Conservation (phyloP, 2,329 filamentous ascomycete genomes). For the Drechslera avenae region DNA sequence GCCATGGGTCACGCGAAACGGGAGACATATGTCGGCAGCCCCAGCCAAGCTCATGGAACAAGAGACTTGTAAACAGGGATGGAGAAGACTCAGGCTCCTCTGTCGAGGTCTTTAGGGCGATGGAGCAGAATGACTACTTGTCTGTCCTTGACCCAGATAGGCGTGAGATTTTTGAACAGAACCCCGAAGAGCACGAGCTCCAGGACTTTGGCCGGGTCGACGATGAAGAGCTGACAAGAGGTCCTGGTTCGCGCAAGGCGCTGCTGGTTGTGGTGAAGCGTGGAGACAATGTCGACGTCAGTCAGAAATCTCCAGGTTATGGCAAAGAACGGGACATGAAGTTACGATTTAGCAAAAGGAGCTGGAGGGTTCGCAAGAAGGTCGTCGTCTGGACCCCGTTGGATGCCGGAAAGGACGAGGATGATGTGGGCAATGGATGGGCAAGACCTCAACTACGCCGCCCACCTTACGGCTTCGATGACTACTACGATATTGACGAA, state of each 20-base stretch:
- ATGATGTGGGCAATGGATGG: conserved; percentile 21
- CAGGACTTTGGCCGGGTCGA: conserved; percentile 14
- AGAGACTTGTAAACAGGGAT: conserved; percentile 9
- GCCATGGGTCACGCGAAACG: conserved; percentile 18
- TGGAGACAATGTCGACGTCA: conserved; percentile 9
- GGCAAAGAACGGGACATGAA: conserved; percentile 23
- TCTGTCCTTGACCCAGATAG: conserved; percentile 13
- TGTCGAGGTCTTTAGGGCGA: conserved; percentile 15
- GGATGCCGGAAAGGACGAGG: conserved; percentile 15
- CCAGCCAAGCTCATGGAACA: conserved; percentile 16
- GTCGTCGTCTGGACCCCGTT: conserved; percentile 20
- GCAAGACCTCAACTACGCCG: conserved; percentile 17
- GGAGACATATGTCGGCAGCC: conserved; percentile 18
- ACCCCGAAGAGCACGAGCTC: conserved; percentile 9
- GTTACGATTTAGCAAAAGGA: conserved; percentile 17
- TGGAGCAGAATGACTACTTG: conserved; percentile 10
- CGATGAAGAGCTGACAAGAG: conserved; percentile 16
- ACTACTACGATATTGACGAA: conserved; percentile 22
- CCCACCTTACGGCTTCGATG: conserved; percentile 13
- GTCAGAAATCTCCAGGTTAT: conserved; percentile 15
- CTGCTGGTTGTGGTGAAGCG: conserved; percentile 19
- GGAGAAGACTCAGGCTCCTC: conserved; percentile 13
- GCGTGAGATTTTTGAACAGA: conserved; percentile 13
- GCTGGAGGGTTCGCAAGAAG: conserved; percentile 19
- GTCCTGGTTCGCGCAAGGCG: conserved; percentile 12